Percentiles rank a stretch among this genome's conserved stretches.
phyloP scores from a whole-genome alignment of 1,284 basidiomycete genomes.

The Melampsora americana region DNA sequence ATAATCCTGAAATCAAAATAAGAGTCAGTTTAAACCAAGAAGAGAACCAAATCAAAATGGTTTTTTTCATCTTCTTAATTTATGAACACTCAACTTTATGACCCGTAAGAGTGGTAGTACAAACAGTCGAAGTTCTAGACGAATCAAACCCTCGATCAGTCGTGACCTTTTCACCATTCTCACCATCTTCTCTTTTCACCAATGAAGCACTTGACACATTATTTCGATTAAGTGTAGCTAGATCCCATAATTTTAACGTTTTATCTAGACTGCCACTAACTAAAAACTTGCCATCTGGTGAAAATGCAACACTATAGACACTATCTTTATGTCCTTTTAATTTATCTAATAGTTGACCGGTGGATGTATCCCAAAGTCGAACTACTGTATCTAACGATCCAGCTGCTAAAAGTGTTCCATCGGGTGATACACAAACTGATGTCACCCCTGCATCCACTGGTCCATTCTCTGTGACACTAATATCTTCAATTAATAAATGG shows the following conservation, averaged over 20 bases:
- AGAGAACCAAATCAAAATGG: too few species aligned
- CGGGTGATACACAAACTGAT: conserved; percentile 73
- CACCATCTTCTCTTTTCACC: conserved; percentile 56
- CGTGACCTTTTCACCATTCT: conserved; percentile 48
- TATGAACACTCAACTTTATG: conserved; percentile 76
- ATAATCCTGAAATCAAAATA: conserved; percentile 73
- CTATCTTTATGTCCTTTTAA: conserved; percentile 77
- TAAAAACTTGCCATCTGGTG: conserved; percentile 71
- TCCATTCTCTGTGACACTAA: conserved; percentile 10
- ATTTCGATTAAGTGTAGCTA: conserved; percentile 59
- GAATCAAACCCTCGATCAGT: conserved; percentile 47
- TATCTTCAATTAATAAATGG: conserved; percentile 40
- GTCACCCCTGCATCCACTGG: conserved; percentile 50
- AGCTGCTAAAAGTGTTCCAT: conserved; percentile 74
- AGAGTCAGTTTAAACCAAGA: too few species aligned
- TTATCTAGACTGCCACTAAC: conserved; percentile 81
- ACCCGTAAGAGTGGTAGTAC: conserved; percentile 73
- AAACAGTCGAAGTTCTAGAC: conserved; percentile 57
- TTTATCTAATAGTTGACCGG: conserved; percentile 69
- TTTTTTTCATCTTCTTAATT: too few species aligned
- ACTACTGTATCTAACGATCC: conserved; percentile 79
- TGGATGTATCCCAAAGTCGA: conserved; percentile 77
- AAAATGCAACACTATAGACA: conserved; percentile 80
- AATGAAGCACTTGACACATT: conserved; percentile 45
- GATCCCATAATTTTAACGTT: conserved; percentile 82